Evolutionary conservation across 805 yeast genomes (phyloP).

Genomic region (Nakazawaea ambrosiae): DNA sequence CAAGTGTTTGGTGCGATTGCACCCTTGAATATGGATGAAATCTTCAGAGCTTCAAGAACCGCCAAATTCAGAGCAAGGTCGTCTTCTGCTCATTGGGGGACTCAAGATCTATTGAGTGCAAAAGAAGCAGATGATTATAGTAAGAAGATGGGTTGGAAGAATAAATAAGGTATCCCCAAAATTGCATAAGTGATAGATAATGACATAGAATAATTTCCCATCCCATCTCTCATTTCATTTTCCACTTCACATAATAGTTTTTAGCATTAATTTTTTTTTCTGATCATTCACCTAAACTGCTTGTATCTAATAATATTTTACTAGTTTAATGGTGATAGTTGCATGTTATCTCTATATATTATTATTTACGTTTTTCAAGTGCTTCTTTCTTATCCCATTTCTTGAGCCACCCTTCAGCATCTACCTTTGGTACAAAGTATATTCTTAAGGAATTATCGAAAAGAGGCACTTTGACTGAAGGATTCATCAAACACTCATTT

Average conservation of each 20-base stretch:
- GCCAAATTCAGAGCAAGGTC: slow-evolving; percentile 49
- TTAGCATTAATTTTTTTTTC: too few species aligned
- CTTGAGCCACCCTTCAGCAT: slow-evolving; percentile 56
- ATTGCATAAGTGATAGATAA: background rate
- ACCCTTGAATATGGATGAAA: slow-evolving; percentile 60
- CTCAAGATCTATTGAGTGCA: slow-evolving; percentile 35
- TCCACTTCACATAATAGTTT: too few species aligned
- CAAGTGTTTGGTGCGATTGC: slow-evolving; percentile 71
- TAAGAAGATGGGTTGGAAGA: slow-evolving; percentile 34
- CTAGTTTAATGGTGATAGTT: too few species aligned
- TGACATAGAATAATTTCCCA: background rate
- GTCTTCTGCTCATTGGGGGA: slow-evolving; percentile 45
- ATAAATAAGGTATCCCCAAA: background rate
- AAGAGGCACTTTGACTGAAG: slow-evolving; percentile 62
- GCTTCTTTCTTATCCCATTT: slow-evolving; percentile 61
- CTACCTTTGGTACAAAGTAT: slow-evolving; percentile 72
- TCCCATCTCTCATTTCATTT: too few species aligned
- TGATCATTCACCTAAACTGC: too few species aligned
- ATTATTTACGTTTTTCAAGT: slow-evolving; percentile 34
- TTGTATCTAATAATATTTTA: too few species aligned
- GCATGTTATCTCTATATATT: too few species aligned
- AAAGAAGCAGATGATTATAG: slow-evolving; percentile 43
- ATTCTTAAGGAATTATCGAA: slow-evolving; percentile 68
- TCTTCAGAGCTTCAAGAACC: slow-evolving; percentile 42
- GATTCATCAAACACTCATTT: slow-evolving; percentile 54